A percentile compares a stretch with the other conserved stretches of the same genome.
Conservation (phyloP, 75 land plant genomes). For the Sequoiadendron giganteum region DNA sequence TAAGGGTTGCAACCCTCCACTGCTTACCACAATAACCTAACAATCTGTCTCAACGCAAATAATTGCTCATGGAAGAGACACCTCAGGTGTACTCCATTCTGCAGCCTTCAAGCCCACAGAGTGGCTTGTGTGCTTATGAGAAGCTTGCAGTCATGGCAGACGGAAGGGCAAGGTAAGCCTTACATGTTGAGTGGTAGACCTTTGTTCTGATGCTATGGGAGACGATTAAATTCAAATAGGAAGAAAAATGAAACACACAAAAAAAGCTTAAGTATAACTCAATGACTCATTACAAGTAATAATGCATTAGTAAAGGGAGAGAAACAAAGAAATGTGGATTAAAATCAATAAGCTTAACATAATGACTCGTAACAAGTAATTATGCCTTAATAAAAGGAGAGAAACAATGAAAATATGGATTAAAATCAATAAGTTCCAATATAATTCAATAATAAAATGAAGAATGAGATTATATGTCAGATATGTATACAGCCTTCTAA, state of each 20-base stretch:
- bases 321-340: neutral
- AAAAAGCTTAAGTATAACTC: too few species aligned
- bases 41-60: neutral
- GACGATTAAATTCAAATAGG: neutral
- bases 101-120: neutral
- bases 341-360: neutral
- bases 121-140: neutral
- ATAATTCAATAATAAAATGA: neutral
- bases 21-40: neutral
- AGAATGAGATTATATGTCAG: neutral
- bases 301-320: neutral
- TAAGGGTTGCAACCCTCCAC: neutral
- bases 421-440: neutral
- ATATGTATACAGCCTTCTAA: neutral
- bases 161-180: neutral
- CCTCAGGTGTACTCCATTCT: neutral
- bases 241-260: too few species aligned
- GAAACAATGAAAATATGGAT: neutral
- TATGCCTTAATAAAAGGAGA: neutral
- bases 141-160: neutral
- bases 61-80: neutral
- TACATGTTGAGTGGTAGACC: neutral
- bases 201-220: neutral
- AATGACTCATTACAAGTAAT: neutral
- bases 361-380: neutral